Base-by-base conservation (phyloP, 2,329 filamentous ascomycete genomes). In the Cladosporium oxysporum region DNA sequence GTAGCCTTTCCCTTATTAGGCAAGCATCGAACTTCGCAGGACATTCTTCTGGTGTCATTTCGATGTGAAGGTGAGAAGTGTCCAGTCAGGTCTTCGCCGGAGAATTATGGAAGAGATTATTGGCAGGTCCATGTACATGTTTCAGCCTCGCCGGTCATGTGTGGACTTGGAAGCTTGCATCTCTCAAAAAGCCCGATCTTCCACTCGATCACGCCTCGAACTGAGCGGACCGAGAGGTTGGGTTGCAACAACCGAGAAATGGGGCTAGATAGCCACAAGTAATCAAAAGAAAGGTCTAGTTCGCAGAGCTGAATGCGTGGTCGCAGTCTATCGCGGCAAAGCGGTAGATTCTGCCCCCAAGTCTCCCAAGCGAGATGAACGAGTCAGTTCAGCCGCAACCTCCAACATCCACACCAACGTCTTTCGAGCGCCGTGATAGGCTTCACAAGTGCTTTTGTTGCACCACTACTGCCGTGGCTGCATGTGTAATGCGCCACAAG, bases 401-500 rank as follows among this genome's bases (percentile, higher is more conserved):
- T 55, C 26, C 28, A 55, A 18, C 28, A 29, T 55, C 31, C 28
- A 31, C 52, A 55, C 52, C 52, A 55, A 26, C 52, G 3, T 55
- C 52, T 31, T 55, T 55, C 52, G 14, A 5, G 52, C 52, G 3
- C 28, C 52, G 28, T 55, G 52, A 31, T 55, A n/a, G 41, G 41
- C 41, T 47, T 21, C 41, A 12, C n/a, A 8, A 47, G 28, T 21
- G 29, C 11, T 23, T 11, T n/a, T 55, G 52, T 55, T 33, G 52
- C 52, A 55, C 52, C 28, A 55, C 52, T 55, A 55, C 18, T 55
- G 18, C 52, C 12, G 52, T 55, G 29, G 52, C 52, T 55, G 52
- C 52, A 55, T 55, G 33, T 55, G 28, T 33, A 55, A n/a, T 31
- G 29, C 52, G 52, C 52, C 52, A 55, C 52, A 55, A 55, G 28